phyloP scores from a whole-genome alignment of 2,329 filamentous ascomycete species.

The Fonsecaea nubica region DNA sequence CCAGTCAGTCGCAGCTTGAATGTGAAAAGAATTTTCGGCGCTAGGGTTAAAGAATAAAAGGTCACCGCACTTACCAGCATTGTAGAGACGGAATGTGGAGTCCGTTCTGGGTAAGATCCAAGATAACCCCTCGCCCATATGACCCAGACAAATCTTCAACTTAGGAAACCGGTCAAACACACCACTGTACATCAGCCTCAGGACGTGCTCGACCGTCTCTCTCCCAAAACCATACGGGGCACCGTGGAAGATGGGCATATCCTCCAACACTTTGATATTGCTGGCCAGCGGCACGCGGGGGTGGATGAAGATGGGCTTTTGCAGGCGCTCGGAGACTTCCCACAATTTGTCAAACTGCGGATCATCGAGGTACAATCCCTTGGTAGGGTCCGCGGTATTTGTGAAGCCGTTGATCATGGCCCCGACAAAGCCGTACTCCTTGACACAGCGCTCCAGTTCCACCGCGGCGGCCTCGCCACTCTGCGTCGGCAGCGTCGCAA shows the following conservation, averaged over 20 bases:
- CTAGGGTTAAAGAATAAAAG: not conserved
- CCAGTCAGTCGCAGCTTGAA: not conserved
- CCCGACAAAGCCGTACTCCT: slow-evolving; percentile 54
- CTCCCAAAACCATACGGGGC: slow-evolving; percentile 47
- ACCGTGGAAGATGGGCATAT: slow-evolving; percentile 35
- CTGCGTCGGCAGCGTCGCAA: slow-evolving; percentile 52
- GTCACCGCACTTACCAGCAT: slow-evolving; percentile 10
- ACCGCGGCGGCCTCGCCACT: slow-evolving; percentile 46
- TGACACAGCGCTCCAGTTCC: slow-evolving; percentile 49
- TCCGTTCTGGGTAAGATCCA: slow-evolving; percentile 53
- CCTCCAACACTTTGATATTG: slow-evolving; percentile 35
- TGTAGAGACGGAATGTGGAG: slow-evolving; percentile 24
- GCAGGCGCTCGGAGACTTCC: slow-evolving; percentile 49
- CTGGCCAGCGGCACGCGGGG: slow-evolving; percentile 46
- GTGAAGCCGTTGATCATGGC: slow-evolving; percentile 63
- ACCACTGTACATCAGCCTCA: slow-evolving; percentile 57
- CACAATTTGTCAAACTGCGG: slow-evolving; percentile 52
- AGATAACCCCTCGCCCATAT: slow-evolving; percentile 61
- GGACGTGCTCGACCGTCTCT: slow-evolving; percentile 46
- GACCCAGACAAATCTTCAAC: slow-evolving; percentile 62
- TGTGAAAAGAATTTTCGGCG: not conserved
- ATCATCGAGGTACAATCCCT: slow-evolving; percentile 58
- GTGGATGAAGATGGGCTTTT: slow-evolving; percentile 60
- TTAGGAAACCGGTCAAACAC: slow-evolving; percentile 62
- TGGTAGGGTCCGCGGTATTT: slow-evolving; percentile 45